phyloP scores from a whole-genome alignment of 371 early-diverging fungal genomes.

The Funneliformis caledonium region DNA sequence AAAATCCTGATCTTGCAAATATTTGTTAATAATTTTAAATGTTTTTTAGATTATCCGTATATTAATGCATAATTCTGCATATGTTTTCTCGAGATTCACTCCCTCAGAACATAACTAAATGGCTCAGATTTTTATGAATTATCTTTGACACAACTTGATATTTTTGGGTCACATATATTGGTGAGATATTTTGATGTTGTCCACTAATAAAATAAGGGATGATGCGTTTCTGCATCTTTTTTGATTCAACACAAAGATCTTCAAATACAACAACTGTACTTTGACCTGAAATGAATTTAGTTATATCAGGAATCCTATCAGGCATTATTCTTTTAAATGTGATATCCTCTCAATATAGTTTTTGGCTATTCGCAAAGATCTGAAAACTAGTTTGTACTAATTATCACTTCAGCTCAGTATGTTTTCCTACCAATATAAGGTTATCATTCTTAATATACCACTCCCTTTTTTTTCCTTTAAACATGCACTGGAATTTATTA shows the following conservation, averaged over 20 bases:
- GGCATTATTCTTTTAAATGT: conserved; percentile 29
- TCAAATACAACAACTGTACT: conserved; percentile 34
- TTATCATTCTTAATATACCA: conserved; percentile 36
- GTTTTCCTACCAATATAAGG: conserved; percentile 34
- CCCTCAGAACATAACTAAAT: conserved; percentile 29
- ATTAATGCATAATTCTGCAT: no score
- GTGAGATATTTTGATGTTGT: conserved; percentile 36
- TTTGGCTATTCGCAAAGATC: conserved; percentile 35
- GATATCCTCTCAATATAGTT: conserved; percentile 32
- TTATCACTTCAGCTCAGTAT: conserved; percentile 31
- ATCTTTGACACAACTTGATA: conserved; percentile 25
- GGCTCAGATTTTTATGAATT: conserved; percentile 5
- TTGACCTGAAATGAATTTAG: conserved; percentile 11
- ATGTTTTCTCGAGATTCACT: no score
- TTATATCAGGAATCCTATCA: conserved; percentile 24
- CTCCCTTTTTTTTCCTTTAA: conserved; percentile 27
- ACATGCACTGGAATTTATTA: conserved; percentile 27
- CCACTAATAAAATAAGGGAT: conserved; percentile 25
- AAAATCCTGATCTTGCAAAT: conserved; percentile 23
- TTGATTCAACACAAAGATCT: conserved; percentile 27
- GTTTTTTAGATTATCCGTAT: no score
- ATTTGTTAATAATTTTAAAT: no score
- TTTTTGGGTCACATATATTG: conserved; percentile 34
- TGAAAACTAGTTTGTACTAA: conserved; percentile 37
- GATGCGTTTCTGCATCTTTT: conserved; percentile 27